Evolutionary conservation across 495 filamentous ascomycete genomes (phyloP).

Genomic region (Podospora pseudoanserina): DNA sequence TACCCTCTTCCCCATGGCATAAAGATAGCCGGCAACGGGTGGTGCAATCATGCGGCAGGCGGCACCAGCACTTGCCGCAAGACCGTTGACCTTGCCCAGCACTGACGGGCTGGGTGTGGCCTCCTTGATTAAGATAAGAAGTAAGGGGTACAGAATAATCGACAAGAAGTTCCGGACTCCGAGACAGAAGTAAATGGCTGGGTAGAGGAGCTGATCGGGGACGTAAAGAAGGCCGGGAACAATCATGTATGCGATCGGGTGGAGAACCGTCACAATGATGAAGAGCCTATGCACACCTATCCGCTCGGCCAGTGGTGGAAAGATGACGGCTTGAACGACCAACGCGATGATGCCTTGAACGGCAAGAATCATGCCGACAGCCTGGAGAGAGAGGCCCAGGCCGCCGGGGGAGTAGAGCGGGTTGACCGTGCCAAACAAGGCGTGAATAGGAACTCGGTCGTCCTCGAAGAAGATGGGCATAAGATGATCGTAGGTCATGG

Average conservation of each 20-base stretch:
- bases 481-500: conserved; percentile 82
- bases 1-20: conserved; percentile 61
- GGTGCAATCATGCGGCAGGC: conserved; percentile 73
- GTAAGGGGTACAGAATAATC: conserved; percentile 72
- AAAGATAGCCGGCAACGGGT: conserved; percentile 71
- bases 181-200: conserved; percentile 71
- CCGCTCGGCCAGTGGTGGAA: conserved; percentile 64
- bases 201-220: conserved; percentile 53
- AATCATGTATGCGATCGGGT: conserved; percentile 71
- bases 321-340: conserved; percentile 71
- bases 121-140: conserved; percentile 82
- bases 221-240: conserved; percentile 66
- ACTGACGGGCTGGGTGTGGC: conserved; percentile 63
- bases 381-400: conserved; percentile 65
- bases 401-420: conserved; percentile 66
- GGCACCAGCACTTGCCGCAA: conserved; percentile 74
- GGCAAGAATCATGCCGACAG: conserved; percentile 75
- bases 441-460: conserved; percentile 36
- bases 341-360: conserved; percentile 76
- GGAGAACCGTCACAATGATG: conserved; percentile 66
- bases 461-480: conserved; percentile 84
- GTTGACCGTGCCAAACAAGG: conserved; percentile 21
- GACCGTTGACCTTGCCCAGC: conserved; percentile 75
- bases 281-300: conserved; percentile 75
- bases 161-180: conserved; percentile 69